Conservation (phyloP, 2,329 filamentous ascomycete species). For the Fusarium burgessii region DNA sequence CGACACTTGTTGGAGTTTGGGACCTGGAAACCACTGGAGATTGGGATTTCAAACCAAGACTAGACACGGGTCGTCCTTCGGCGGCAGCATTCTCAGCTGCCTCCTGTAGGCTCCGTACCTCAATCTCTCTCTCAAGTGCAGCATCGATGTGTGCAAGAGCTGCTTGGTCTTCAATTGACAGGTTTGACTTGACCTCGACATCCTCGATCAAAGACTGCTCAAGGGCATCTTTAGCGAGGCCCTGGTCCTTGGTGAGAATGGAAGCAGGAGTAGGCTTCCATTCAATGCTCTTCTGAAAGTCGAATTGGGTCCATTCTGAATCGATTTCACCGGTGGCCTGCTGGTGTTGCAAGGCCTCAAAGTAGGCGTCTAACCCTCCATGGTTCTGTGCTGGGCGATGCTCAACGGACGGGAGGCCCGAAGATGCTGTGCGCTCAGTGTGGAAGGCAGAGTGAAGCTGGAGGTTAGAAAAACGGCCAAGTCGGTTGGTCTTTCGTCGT, state of each 20-base stretch:
- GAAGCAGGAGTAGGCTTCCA: constrained; percentile 78
- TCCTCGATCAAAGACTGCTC: constrained; percentile 51
- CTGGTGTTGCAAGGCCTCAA: constrained; percentile 87
- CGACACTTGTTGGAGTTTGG: constrained; percentile 59
- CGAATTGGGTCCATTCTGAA: constrained; percentile 91
- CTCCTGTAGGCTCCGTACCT: constrained; percentile 62
- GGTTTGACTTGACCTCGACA: constrained; percentile 53
- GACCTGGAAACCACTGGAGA: constrained; percentile 58
- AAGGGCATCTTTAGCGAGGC: constrained; percentile 50
- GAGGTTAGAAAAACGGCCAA: constrained; percentile 65
- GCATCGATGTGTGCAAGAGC: constrained; percentile 87
- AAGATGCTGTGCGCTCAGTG: constrained; percentile 63
- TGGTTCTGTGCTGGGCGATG: constrained; percentile 66
- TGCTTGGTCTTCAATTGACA: constrained; percentile 64
- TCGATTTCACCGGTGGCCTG: constrained; percentile 74
- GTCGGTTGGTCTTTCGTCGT: constrained; percentile 66
- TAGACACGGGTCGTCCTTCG: constrained; percentile 53
- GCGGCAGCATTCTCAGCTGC: constrained; percentile 57
- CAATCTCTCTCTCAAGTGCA: constrained; percentile 82
- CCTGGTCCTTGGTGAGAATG: constrained; percentile 70
- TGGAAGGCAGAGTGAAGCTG: constrained; percentile 85
- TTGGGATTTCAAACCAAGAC: constrained; percentile 54
- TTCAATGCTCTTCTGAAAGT: constrained; percentile 88
- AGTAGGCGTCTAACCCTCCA: constrained; percentile 87
- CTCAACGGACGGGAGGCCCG: constrained; percentile 60